Base-by-base conservation (phyloP, 169 alveolate genomes). In the Ichthyophthirius multifiliis region DNA sequence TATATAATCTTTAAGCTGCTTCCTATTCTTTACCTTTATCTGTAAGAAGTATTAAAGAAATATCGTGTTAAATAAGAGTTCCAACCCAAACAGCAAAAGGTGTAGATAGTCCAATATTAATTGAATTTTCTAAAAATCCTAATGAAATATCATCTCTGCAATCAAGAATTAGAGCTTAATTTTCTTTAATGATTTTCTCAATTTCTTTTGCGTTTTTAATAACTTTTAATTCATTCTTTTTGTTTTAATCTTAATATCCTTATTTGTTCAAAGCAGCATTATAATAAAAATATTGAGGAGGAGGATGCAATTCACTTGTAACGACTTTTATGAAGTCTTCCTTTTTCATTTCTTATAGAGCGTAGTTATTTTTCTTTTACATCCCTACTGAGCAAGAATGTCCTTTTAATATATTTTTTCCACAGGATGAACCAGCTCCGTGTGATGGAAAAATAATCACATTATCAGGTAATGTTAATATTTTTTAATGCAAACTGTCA, bases 341-440 rank as follows among this genome's bases (percentile, higher is more conserved):
- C 20, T 71, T 75, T 9, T 34, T 30, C 78, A 74, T 74, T 0
- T 41, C 43, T 64, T 83, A 32, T 30, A 83, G 43, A n/a, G 88
- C 88, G 43, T 83, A 83, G 63, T 83, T 83, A 4, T 74, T 74
- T 34, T 64, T 13, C 47, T 75, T 75, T 41, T 83, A 43, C 12
- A 27, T 83, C 43, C 88, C 88, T 15, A 83, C 30, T 27, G 83
- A 45, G 23, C 83, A 74, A 67, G 12, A 18, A n/a, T 43, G 55
- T 20, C 88, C 88, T 18, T 45, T 48, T 4, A 65, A 71, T 74
- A 83, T 83, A 20, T 76, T 65, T 20, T 83, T 83, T 0, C 88
- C 89, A 46, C 89, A 83, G 31, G 89, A 45, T 18, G 84, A 74
- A 1, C 89, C 89, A 27, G 89, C 84, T n/a, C 89, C 89, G 46